Evolutionary conservation across 257 asterid species (phyloP).

Genomic region (Forsythia suspensa): DNA sequence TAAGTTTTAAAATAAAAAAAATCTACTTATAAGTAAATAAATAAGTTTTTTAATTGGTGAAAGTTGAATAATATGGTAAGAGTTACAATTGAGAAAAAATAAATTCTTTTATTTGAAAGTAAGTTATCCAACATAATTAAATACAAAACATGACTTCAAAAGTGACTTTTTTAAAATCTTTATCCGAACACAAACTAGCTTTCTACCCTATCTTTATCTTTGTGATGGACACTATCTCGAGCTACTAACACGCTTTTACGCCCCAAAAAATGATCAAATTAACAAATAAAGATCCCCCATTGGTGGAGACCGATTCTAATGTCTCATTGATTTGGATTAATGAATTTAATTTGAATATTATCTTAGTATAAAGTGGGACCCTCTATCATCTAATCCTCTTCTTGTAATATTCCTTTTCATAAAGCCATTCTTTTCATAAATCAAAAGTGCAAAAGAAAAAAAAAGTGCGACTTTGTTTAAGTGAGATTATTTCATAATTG

Average conservation of each 20-base stretch:
- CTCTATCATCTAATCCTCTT: background rate
- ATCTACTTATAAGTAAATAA: no score
- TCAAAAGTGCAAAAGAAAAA: background rate
- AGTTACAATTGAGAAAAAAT: no score
- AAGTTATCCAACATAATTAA: no score
- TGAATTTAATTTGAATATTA: background rate
- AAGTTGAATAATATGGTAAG: no score
- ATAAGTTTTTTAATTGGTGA: no score
- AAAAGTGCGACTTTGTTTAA: background rate
- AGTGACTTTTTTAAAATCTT: background rate
- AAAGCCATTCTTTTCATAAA: background rate
- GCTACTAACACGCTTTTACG: background rate
- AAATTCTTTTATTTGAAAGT: no score
- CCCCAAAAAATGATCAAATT: background rate
- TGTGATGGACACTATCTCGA: background rate
- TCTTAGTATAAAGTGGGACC: background rate
- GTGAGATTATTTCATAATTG: background rate
- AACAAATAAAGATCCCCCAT: background rate
- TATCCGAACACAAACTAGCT: background rate
- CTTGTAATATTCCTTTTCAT: background rate
- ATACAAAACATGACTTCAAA: no score
- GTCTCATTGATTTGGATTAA: background rate
- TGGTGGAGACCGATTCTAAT: background rate
- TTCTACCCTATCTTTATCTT: background rate
- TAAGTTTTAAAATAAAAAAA: no score